Evolutionary conservation across 768 basidiomycete genomes (phyloP).

Genomic region (Dictyophora rubrovolvata): DNA sequence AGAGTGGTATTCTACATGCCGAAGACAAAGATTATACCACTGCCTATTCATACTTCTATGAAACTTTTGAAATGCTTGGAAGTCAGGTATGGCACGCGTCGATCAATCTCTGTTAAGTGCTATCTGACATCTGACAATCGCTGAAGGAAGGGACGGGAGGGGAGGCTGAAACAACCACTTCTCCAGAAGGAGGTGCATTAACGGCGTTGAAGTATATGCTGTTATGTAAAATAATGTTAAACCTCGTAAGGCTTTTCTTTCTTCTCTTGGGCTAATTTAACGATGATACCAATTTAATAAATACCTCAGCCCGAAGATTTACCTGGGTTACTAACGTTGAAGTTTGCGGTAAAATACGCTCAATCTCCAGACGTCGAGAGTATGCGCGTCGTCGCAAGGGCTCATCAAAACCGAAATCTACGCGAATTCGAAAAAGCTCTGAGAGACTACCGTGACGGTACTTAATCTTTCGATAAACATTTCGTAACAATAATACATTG

Average conservation of each 20-base stretch:
- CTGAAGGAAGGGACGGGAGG: not conserved
- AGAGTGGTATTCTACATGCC: conserved; percentile 78
- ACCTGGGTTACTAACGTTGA: conserved; percentile 72
- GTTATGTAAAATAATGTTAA: conserved; percentile 96
- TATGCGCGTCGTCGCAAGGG: conserved; percentile 89
- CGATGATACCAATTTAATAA: not conserved
- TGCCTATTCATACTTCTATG: conserved; percentile 94
- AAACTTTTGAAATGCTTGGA: conserved; percentile 86
- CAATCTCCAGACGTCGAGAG: conserved; percentile 85
- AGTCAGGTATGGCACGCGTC: conserved; percentile 40
- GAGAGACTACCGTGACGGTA: conserved; percentile 76
- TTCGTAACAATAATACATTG: not conserved
- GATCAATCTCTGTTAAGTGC: not conserved
- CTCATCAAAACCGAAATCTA: conserved; percentile 86
- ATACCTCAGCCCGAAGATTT: conserved; percentile 80
- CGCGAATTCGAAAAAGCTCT: conserved; percentile 83
- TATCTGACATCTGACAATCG: not conserved
- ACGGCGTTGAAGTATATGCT: conserved; percentile 96
- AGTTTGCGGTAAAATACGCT: conserved; percentile 81
- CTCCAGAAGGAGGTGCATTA: conserved; percentile 38
- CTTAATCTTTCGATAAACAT: conserved; percentile 12
- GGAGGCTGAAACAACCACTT: not conserved
- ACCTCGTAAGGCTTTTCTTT: conserved; percentile 48
- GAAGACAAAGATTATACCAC: conserved; percentile 98
- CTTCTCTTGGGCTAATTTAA: not conserved